These are phyloP conservation scores for Gracilaria vermiculophylla DNA, from an alignment of 23 red algal genomes.

Conservation along the genomic window DNA sequence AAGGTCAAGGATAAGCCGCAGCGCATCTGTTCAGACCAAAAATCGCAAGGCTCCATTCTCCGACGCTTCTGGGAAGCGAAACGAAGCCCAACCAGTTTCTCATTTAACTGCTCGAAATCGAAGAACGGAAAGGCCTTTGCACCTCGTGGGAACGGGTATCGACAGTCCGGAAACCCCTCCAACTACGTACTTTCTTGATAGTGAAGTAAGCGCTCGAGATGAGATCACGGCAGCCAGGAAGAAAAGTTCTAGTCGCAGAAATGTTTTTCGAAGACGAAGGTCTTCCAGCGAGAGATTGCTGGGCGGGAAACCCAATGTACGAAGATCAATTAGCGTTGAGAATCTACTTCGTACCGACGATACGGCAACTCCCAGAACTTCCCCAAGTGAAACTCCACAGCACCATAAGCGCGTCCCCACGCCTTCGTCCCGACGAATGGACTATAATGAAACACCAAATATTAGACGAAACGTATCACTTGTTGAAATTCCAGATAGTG, in stretches of 20 bases:
- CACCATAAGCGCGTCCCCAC: background rate
- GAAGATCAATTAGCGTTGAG: background rate
- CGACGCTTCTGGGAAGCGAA: background rate
- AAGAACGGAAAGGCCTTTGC: background rate
- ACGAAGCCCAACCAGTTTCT: background rate
- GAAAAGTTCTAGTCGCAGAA: background rate
- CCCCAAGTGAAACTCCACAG: background rate
- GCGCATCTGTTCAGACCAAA: background rate
- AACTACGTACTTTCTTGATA: background rate
- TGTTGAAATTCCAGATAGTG: slow-evolving; percentile 5
- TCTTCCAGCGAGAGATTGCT: background rate
- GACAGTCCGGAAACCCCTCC: background rate
- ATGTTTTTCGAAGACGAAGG: background rate
- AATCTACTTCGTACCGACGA: background rate
- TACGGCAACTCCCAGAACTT: background rate
- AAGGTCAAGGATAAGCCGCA: background rate
- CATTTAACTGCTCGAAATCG: background rate
- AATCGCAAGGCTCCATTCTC: background rate
- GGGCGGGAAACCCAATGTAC: background rate
- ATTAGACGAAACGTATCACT: background rate
- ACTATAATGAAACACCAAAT: background rate
- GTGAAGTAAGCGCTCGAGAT: background rate
- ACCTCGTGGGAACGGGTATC: background rate
- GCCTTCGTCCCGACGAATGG: background rate
- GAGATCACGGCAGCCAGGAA: background rate